Evolutionary conservation across 768 basidiomycete species (phyloP), one percentile per base, ranked within the genome.

Genomic region (Cantharellus anzutake): DNA sequence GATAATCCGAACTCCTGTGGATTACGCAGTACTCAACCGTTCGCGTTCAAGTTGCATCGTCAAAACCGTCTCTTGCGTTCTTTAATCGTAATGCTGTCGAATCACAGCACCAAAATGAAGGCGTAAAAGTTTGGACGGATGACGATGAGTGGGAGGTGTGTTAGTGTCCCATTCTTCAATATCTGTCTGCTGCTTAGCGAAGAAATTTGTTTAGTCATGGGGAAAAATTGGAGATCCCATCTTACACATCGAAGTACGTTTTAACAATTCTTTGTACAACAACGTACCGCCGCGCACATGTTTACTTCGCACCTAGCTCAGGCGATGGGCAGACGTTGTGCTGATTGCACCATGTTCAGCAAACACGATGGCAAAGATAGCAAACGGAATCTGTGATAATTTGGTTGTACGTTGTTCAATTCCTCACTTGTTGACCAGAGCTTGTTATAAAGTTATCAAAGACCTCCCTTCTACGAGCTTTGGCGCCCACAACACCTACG

Each of bases 311-410:
- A 50, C 2, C 2, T 60, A 74, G 73, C 71, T 76, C 2, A 69
- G 75, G 14, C 65, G 75, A 59, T 98, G 96, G 96, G 92, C 94
- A 51, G 92, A 99, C 67, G 72, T 97, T 57, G 92, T 98, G 57
- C 82, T 99, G 55, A 78, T 99, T 56, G 90, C 90, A 0, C 96
- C 96, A 0, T 97, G 92, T 67, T 92, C 90, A 0, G 93, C 94
- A n/a, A 97, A 96, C 70, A 93, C 91, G 1, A 78, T 99, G 20
- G 80, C 91, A 4, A 98, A 98, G 71, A 84, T 99, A 58, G 86
- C 91, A 0, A 76, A 80, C 50, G 93, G 96, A 0, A 65, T 81
- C 0, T 96, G 91, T 66, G 94, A 98, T 67, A 94, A 97, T 67
- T 80, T 96, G 51, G 82, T 76, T n/a, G 86, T 88, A 63, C 53